Percentiles rank a stretch among this genome's conserved stretches.
These are phyloP conservation scores for Ceratocystis colombiana DNA, from an alignment of 2,329 filamentous ascomycete species.

Conservation along the genomic window DNA sequence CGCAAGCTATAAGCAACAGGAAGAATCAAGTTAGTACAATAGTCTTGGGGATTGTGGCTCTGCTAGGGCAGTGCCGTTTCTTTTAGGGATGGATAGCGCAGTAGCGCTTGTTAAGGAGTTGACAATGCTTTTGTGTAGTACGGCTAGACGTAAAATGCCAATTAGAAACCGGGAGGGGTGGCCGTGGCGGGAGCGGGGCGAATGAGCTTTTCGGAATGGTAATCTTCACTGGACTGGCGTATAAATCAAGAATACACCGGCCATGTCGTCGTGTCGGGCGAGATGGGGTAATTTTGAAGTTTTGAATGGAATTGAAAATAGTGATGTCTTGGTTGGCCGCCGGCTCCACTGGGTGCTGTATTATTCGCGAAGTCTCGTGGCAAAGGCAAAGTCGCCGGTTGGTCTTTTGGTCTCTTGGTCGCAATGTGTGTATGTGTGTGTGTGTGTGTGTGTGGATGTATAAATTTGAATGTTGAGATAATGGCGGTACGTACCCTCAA, in stretches of 20 bases:
- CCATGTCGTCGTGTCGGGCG: background rate
- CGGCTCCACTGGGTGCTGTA: background rate
- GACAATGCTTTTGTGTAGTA: background rate
- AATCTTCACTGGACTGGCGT: background rate
- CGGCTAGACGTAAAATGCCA: conserved; percentile 1
- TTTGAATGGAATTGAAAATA: background rate
- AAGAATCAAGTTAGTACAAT: conserved; percentile 12
- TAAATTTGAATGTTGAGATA: conserved; percentile 4
- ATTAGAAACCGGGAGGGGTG: background rate
- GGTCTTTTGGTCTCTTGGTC: conserved; percentile 10
- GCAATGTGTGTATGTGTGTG: background rate
- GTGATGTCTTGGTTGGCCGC: background rate
- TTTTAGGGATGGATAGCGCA: too few relatives aligned
- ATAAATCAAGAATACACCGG: background rate
- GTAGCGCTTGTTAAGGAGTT: background rate
- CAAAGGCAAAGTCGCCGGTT: conserved; percentile 6
- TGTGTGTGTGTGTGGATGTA: background rate
- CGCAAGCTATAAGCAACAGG: conserved; percentile 75
- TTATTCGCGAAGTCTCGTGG: background rate
- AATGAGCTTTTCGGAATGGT: background rate
- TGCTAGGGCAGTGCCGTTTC: too few relatives aligned
- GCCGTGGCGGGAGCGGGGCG: background rate
- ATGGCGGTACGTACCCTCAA: conserved; percentile 63
- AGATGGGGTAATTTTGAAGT: background rate
- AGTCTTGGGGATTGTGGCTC: background rate